Conservation (phyloP, 2,329 filamentous ascomycete genomes). For the Cladophialophora chaetospira region DNA sequence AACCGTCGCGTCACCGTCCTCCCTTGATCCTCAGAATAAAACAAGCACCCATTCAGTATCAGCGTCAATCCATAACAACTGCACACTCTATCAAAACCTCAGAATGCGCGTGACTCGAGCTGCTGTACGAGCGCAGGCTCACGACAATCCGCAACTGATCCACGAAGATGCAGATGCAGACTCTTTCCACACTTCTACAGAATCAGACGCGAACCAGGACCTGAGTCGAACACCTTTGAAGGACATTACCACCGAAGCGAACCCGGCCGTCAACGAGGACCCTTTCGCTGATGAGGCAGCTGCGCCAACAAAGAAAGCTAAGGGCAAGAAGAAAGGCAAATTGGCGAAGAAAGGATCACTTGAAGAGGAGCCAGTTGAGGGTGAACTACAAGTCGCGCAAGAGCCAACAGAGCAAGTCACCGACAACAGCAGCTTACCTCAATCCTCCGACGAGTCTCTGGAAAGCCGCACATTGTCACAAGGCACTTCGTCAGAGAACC, state of each 20-base stretch:
- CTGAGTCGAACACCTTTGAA: slow-evolving; percentile 24
- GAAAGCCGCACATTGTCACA: not conserved
- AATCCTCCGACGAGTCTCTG: not conserved
- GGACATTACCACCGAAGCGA: slow-evolving; percentile 31
- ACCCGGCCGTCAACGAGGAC: slow-evolving; percentile 22
- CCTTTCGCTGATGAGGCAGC: slow-evolving; percentile 9
- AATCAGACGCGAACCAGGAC: slow-evolving; percentile 11
- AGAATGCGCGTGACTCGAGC: slow-evolving; percentile 34
- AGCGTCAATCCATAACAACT: not conserved
- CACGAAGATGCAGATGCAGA: slow-evolving; percentile 28
- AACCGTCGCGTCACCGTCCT: slow-evolving; percentile 7
- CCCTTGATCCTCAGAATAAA: slow-evolving; percentile 5
- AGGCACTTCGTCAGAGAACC: not conserved
- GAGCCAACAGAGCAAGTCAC: too few relatives aligned
- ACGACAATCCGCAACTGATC: slow-evolving; percentile 23
- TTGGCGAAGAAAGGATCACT: slow-evolving; percentile 12
- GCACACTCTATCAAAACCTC: not conserved
- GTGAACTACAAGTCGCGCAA: too few relatives aligned
- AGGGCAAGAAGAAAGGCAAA: slow-evolving; percentile 19
- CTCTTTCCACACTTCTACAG: slow-evolving; percentile 2
- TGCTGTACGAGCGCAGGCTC: slow-evolving; percentile 32
- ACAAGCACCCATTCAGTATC: not conserved
- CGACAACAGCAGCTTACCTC: too few relatives aligned
- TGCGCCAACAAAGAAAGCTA: slow-evolving; percentile 15
- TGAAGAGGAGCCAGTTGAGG: slow-evolving; percentile 7